Conservation (phyloP, 805 yeast species). For the Yarrowia sp. region DNA sequence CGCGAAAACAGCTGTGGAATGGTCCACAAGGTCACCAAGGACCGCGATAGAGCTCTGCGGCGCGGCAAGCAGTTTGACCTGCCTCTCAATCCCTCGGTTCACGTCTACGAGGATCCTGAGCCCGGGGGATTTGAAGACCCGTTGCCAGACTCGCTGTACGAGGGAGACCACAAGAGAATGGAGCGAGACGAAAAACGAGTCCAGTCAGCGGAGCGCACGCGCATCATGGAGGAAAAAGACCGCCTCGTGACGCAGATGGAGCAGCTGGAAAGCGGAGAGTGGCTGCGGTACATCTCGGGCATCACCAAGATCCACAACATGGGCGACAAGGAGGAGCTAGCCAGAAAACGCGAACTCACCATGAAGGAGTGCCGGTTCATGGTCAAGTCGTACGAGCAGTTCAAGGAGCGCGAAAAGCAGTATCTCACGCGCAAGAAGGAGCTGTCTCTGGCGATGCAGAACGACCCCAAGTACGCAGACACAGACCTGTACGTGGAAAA, state of each 20-base stretch:
- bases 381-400: constrained; percentile 11
- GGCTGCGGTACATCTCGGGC: constrained; percentile 48
- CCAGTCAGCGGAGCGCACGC: constrained; percentile 52
- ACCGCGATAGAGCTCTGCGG: not conserved
- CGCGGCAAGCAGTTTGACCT: not conserved
- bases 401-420: constrained; percentile 12
- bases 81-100: not conserved
- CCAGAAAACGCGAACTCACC: constrained; percentile 52
- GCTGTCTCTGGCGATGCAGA: not conserved
- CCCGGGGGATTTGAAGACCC: constrained; percentile 41
- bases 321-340: constrained; percentile 51
- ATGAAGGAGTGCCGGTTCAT: constrained; percentile 41
- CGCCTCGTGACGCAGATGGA: constrained; percentile 44
- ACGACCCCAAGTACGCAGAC: constrained; percentile 8
- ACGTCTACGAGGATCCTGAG: constrained; percentile 3
- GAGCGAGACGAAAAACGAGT: constrained; percentile 63
- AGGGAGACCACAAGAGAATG: constrained; percentile 56
- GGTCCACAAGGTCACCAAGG: not conserved
- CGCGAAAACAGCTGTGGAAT: constrained; percentile 6
- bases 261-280: constrained; percentile 47
- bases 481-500: not conserved
- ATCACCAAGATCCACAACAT: constrained; percentile 53
- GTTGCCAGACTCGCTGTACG: constrained; percentile 47
- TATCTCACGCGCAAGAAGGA: not conserved
- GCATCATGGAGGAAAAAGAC: constrained; percentile 57